Conservation (phyloP, 768 basidiomycete species). For the Xerocomellus dryophilus region DNA sequence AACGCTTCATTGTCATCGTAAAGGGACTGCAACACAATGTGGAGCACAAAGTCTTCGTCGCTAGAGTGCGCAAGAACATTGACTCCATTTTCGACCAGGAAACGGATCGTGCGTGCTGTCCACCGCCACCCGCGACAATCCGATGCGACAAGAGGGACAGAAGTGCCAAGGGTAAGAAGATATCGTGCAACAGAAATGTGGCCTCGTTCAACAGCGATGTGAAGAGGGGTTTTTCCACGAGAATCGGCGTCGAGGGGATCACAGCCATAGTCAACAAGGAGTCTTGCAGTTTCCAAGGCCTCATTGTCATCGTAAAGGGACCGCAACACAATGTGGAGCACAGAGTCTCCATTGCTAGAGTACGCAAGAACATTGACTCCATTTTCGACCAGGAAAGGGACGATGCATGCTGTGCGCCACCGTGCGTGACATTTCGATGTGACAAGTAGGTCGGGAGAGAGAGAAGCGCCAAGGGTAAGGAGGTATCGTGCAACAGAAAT, state of each 20-base stretch:
- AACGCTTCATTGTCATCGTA: accelerated
- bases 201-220: not conserved
- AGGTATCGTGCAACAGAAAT: not conserved
- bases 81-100: not conserved
- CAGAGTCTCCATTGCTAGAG: not conserved
- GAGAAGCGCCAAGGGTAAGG: not conserved
- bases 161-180: not conserved
- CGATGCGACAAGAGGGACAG: not conserved
- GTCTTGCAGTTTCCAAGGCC: not conserved
- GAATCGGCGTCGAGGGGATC: not conserved
- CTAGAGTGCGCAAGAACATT: no score
- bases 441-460: not conserved
- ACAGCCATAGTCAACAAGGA: not conserved
- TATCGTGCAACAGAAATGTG: not conserved
- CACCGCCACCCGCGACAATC: no score
- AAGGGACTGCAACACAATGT: not conserved
- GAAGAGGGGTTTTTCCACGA: not conserved
- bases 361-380: not conserved
- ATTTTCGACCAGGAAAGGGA: not conserved
- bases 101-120: no score
- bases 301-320: no score
- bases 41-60: not conserved
- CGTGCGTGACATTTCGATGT: no score
- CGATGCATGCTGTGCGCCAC: not conserved
- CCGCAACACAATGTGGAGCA: not conserved